Percentiles rank a stretch among this genome's conserved stretches.
Evolutionary conservation across 2,329 filamentous ascomycete species (phyloP).

Genomic region (Penicillium fuscoglaucum): DNA sequence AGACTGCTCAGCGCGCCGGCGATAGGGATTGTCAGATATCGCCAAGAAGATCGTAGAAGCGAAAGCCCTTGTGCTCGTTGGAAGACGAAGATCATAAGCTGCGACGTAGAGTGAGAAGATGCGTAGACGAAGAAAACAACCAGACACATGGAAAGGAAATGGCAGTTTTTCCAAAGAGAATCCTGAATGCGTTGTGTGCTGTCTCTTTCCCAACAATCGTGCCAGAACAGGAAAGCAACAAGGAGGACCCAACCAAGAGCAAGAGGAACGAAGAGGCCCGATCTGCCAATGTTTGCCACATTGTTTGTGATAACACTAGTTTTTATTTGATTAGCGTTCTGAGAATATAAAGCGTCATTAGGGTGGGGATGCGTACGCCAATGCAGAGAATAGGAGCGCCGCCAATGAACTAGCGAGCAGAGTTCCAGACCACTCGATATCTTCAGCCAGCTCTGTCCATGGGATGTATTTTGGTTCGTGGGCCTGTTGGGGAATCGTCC

Average conservation of each 20-base stretch:
- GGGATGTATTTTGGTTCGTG: neutral
- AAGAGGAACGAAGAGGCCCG: conserved; percentile 7
- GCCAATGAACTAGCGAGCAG: conserved; percentile 9
- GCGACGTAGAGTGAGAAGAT: conserved; percentile 2
- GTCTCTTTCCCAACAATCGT: conserved; percentile 10
- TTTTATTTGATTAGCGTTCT: neutral
- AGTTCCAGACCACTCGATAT: conserved; percentile 20
- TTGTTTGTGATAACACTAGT: conserved; percentile 9
- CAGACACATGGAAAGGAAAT: conserved; percentile 4
- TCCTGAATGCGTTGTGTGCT: neutral
- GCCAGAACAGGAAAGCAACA: conserved; percentile 8
- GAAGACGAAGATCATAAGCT: conserved; percentile 8
- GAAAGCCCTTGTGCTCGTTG: conserved; percentile 6
- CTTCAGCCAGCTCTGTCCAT: neutral
- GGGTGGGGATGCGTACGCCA: conserved; percentile 15
- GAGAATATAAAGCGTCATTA: neutral
- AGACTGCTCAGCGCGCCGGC: neutral
- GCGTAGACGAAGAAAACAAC: conserved; percentile 5
- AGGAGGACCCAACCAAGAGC: conserved; percentile 8
- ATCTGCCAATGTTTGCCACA: conserved; percentile 1
- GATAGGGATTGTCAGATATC: conserved; percentile 1
- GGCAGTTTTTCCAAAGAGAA: conserved; percentile 7
- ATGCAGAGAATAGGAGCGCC: conserved; percentile 13
- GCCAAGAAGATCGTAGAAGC: conserved; percentile 3
- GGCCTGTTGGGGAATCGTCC: conserved; percentile 6